Conservation (phyloP, 345 rosid species). For the Odontarrhena argentea region DNA sequence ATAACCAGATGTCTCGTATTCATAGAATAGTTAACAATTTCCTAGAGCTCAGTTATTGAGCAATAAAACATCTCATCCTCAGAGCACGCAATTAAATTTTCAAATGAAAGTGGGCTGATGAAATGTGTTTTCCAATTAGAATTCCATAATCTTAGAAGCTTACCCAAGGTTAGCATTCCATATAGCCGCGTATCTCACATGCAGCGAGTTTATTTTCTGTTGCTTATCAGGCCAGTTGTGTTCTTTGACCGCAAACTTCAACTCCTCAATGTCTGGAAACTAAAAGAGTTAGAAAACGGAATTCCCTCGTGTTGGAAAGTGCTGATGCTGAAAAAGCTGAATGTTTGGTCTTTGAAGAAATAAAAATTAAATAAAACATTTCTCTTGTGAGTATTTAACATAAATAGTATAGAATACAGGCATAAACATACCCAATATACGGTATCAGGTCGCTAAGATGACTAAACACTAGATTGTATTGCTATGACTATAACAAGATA, state of each 20-base stretch:
- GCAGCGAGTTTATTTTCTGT: slow-evolving; percentile 61
- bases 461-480: slow-evolving; percentile 9
- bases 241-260: slow-evolving; percentile 67
- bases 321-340: slow-evolving; percentile 27
- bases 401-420: slow-evolving; percentile 14
- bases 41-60: slow-evolving; percentile 6
- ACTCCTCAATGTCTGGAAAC: slow-evolving; percentile 71
- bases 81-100: slow-evolving; percentile 15
- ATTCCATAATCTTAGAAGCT: slow-evolving; percentile 40
- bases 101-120: slow-evolving; percentile 11
- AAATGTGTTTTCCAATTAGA: slow-evolving; percentile 1
- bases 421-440: background rate
- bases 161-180: slow-evolving; percentile 60
- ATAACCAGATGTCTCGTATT: slow-evolving; percentile 24
- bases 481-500: slow-evolving; percentile 15
- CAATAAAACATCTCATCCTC: slow-evolving; percentile 2
- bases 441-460: slow-evolving; percentile 10
- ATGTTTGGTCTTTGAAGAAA: background rate
- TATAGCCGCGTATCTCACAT: slow-evolving; percentile 61
- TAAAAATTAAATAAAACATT: slow-evolving; percentile 3
- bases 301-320: slow-evolving; percentile 19
- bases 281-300: slow-evolving; percentile 26
- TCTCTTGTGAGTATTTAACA: slow-evolving; percentile 18
- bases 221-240: slow-evolving; percentile 70
- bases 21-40: slow-evolving; percentile 12